phyloP scores from a whole-genome alignment of 768 basidiomycete species.

The Tricholomella constricta region DNA sequence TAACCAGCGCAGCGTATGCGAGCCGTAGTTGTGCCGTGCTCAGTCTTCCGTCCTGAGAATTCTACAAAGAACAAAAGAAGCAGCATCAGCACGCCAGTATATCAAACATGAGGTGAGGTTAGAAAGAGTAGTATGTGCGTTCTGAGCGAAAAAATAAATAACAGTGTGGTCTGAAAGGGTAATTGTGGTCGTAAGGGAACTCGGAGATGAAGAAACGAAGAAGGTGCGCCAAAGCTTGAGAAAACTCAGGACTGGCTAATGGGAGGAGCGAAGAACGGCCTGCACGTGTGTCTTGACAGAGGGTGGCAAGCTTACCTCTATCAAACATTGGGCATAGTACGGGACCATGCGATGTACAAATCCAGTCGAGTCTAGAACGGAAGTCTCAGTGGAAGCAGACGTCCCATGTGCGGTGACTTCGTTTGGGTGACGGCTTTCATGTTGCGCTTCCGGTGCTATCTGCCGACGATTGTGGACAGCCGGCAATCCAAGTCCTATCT shows the following conservation, averaged over 20 bases:
- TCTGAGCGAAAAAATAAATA: neutral
- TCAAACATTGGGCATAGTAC: conserved; percentile 70
- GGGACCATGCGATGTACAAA: conserved; percentile 65
- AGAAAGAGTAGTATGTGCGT: neutral
- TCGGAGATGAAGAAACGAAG: neutral
- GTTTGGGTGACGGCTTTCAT: conserved; percentile 3
- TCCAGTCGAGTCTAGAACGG: conserved; percentile 25
- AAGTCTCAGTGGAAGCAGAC: conserved; percentile 13
- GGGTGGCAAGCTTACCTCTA: conserved; percentile 52
- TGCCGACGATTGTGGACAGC: conserved; percentile 1
- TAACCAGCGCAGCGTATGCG: conserved; percentile 73
- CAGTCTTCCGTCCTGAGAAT: conserved; percentile 61
- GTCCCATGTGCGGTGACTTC: conserved; percentile 1
- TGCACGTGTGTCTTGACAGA: neutral
- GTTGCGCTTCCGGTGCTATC: conserved; percentile 4
- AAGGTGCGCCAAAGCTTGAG: conserved; percentile 1
- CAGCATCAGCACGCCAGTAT: conserved; percentile 12
- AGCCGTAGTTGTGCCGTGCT: conserved; percentile 67
- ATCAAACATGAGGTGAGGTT: conserved; percentile 4
- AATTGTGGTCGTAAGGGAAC: neutral
- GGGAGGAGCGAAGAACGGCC: neutral
- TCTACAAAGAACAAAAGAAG: conserved; percentile 40
- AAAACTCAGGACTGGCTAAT: neutral
- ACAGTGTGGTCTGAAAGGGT: neutral
- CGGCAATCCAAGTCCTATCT: conserved; percentile 1